Evolutionary conservation across 2,329 filamentous ascomycete species (phyloP).

Genomic region (Chrysoporthe deuterocubensis): DNA sequence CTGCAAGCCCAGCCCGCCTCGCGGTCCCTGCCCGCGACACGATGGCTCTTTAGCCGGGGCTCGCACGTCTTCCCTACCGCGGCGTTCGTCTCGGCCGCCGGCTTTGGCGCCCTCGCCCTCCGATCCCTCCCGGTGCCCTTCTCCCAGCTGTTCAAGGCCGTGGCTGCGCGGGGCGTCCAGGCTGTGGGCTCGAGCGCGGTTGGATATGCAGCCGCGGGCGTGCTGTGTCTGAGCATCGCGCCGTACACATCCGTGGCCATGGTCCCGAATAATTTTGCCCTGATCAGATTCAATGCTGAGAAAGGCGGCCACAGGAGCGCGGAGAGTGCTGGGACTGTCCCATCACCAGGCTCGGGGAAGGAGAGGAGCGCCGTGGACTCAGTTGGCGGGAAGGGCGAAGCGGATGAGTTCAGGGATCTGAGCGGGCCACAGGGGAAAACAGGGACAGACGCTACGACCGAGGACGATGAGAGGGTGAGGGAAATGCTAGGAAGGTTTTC

Average conservation of each 20-base stretch:
- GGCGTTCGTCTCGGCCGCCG: conserved; percentile 35
- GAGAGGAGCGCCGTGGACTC: conserved; percentile 9
- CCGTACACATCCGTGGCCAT: conserved; percentile 15
- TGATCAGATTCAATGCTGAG: conserved; percentile 19
- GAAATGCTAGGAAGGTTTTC: conserved; percentile 19
- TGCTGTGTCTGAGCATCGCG: conserved; percentile 20
- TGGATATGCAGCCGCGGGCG: conserved; percentile 16
- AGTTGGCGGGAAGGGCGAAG: conserved; percentile 11
- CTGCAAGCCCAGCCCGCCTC: conserved; percentile 41
- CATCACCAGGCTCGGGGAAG: not conserved
- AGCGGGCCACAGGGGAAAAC: conserved; percentile 24
- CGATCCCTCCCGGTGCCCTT: conserved; percentile 2
- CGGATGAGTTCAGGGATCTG: conserved; percentile 10
- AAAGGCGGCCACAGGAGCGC: conserved; percentile 16
- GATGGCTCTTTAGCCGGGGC: conserved; percentile 43
- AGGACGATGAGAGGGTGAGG: conserved; percentile 13
- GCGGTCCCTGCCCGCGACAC: conserved; percentile 40
- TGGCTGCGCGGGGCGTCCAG: not conserved
- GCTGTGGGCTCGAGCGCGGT: not conserved
- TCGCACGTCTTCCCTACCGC: conserved; percentile 40
- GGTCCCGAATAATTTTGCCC: conserved; percentile 24
- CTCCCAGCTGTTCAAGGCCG: conserved; percentile 2
- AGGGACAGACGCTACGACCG: not conserved
- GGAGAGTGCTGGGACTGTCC: not conserved
- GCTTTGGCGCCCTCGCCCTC: conserved; percentile 38